These are phyloP conservation scores for Cladobotryum mycophilum DNA, from an alignment of 2,329 filamentous ascomycete genomes.

Conservation along the genomic window DNA sequence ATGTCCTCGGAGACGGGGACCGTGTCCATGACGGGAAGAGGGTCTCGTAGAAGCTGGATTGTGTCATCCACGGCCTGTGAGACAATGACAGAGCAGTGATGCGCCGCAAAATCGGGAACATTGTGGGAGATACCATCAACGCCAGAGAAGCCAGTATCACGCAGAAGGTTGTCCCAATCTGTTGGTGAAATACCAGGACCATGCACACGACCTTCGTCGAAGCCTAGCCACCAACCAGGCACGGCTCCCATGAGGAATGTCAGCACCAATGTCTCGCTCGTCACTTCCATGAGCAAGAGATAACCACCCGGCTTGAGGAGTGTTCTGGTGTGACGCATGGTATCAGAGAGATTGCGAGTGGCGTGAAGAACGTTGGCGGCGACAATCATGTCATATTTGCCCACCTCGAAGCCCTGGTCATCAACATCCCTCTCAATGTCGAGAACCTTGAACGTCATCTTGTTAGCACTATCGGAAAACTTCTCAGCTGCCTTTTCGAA, in stretches of 20 bases:
- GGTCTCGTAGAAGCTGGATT: background rate
- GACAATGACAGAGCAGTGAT: background rate
- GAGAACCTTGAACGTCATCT: background rate
- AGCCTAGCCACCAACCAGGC: slow-evolving; percentile 11
- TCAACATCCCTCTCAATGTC: slow-evolving; percentile 17
- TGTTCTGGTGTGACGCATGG: background rate
- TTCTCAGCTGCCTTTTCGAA: slow-evolving; percentile 18
- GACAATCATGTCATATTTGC: slow-evolving; percentile 33
- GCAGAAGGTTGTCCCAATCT: slow-evolving; percentile 5
- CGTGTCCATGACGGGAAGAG: background rate
- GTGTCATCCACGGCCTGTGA: background rate
- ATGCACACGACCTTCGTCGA: slow-evolving; percentile 3
- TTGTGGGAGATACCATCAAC: slow-evolving; percentile 5
- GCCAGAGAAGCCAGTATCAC: slow-evolving; percentile 6
- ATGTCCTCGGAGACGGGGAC: background rate
- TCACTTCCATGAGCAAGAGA: slow-evolving; percentile 2
- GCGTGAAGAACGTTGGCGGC: slow-evolving; percentile 21
- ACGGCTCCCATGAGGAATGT: slow-evolving; percentile 3
- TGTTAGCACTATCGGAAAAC: slow-evolving; percentile 2
- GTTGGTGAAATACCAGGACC: background rate
- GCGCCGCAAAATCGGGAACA: background rate
- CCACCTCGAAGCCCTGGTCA: slow-evolving; percentile 23
- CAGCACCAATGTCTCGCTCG: background rate
- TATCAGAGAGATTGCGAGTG: background rate
- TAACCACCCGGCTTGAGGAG: slow-evolving; percentile 8